Evolutionary conservation across 1,284 basidiomycete species (phyloP).

Genomic region (Phlebopus sp.): DNA sequence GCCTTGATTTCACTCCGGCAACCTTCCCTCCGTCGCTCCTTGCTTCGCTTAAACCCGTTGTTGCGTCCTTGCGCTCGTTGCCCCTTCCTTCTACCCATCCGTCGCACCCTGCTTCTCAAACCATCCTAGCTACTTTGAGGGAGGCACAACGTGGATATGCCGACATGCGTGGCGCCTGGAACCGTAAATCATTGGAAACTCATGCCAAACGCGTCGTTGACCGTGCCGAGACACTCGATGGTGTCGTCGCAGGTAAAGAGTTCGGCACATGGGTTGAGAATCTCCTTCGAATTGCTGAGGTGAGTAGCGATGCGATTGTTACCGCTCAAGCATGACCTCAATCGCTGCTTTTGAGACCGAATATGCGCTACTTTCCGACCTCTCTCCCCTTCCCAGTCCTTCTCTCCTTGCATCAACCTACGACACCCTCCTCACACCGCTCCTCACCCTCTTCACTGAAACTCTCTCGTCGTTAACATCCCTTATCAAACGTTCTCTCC

Average conservation of each 20-base stretch:
- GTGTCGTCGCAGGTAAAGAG: conserved; percentile 60
- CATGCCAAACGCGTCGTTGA: conserved; percentile 67
- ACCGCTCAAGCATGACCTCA: background rate
- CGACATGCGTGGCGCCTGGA: conserved; percentile 79
- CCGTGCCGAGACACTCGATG: conserved; percentile 61
- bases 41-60: conserved; percentile 57
- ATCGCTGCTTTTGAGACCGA: conserved; percentile 41
- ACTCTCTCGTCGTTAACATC: conserved; percentile 61
- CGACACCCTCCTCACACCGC: conserved; percentile 56
- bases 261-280: conserved; percentile 66
- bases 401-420: conserved; percentile 54
- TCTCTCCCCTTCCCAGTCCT: conserved; percentile 54
- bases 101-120: conserved; percentile 67
- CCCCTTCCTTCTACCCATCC: conserved; percentile 75
- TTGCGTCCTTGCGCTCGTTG: conserved; percentile 64
- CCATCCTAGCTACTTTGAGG: conserved; percentile 60
- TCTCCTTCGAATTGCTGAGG: conserved; percentile 61
- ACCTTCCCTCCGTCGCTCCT: conserved; percentile 55
- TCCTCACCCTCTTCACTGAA: conserved; percentile 58
- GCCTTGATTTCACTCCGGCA: conserved; percentile 50
- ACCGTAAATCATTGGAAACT: conserved; percentile 64
- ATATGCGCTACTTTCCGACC: conserved; percentile 57
- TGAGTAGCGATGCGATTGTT: conserved; percentile 28
- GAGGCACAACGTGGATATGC: conserved; percentile 79
- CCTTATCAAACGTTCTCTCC: conserved; percentile 77